phyloP scores from a whole-genome alignment of 805 yeast species.

The Pichia kluyveri region DNA sequence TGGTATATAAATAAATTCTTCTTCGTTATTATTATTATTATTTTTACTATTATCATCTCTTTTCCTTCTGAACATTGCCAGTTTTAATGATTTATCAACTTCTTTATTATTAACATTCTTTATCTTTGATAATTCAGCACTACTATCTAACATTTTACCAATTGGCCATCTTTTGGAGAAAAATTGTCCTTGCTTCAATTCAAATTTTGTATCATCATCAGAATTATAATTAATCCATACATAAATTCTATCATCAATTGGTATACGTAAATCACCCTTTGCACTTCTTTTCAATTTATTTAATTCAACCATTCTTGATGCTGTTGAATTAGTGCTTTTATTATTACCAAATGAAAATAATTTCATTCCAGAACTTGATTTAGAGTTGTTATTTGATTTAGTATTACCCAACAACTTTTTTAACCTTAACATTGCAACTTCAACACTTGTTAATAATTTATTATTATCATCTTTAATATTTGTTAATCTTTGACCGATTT shows the following conservation, averaged over 20 bases:
- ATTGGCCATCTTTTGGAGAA: conserved; percentile 51
- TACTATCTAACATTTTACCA: conserved; percentile 48
- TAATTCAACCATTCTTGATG: conserved; percentile 23
- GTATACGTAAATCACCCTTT: conserved; percentile 41
- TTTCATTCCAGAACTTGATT: no score
- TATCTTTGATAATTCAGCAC: conserved; percentile 38
- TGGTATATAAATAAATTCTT: conserved; percentile 23
- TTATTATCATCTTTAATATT: conserved; percentile 1
- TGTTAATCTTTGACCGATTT: conserved; percentile 9
- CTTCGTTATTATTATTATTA: conserved; percentile 14
- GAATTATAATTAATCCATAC: conserved; percentile 38
- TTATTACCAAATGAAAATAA: background rate
- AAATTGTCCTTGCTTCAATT: conserved; percentile 25
- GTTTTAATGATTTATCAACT: conserved; percentile 30
- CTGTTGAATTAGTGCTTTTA: background rate
- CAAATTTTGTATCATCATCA: conserved; percentile 13
- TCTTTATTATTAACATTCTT: conserved; percentile 41
- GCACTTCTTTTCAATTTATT: conserved; percentile 37
- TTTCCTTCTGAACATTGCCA: conserved; percentile 36
- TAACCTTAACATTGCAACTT: conserved; percentile 12
- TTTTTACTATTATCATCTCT: conserved; percentile 16
- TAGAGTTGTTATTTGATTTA: background rate
- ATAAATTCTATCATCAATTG: conserved; percentile 37
- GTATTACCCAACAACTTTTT: conserved; percentile 6
- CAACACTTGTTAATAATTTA: conserved; percentile 6